phyloP scores from a whole-genome alignment of 2,329 filamentous ascomycete genomes.

The Penicillium sp. region DNA sequence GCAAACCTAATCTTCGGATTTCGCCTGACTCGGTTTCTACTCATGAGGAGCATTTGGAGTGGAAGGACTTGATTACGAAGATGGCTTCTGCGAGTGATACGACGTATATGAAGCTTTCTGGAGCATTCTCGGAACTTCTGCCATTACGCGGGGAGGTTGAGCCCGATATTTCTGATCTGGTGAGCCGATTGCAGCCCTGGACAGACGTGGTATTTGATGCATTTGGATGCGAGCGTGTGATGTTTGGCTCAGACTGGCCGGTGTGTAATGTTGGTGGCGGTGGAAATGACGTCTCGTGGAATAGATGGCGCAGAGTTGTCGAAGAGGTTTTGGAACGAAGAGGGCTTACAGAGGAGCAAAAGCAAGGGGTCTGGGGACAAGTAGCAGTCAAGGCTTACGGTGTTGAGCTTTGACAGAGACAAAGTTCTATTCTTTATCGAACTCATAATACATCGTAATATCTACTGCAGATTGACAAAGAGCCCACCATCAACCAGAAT shows the following conservation, averaged over 20 bases:
- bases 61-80: conserved; percentile 66
- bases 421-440: neutral
- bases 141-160: conserved; percentile 35
- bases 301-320: conserved; percentile 71
- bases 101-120: conserved; percentile 91
- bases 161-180: conserved; percentile 32
- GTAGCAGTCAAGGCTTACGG: conserved; percentile 71
- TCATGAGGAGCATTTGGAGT: conserved; percentile 63
- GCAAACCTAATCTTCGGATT: conserved; percentile 76
- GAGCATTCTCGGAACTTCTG: conserved; percentile 75
- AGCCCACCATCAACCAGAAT: conserved; percentile 82
- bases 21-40: conserved; percentile 35
- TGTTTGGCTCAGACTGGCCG: conserved; percentile 95
- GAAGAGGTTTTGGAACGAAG: conserved; percentile 57
- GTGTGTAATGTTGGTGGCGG: conserved; percentile 72
- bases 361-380: conserved; percentile 67
- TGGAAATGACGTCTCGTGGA: conserved; percentile 63
- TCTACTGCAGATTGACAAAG: conserved; percentile 81
- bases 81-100: conserved; percentile 60
- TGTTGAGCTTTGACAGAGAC: conserved; percentile 20
- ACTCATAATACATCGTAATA: neutral
- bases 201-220: conserved; percentile 67
- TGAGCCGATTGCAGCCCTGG: conserved; percentile 67
- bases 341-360: conserved; percentile 59
- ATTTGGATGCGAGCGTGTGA: conserved; percentile 70